A percentile compares a stretch with the other conserved stretches of the same genome.
Conservation (phyloP, 2,329 filamentous ascomycete genomes). For the Ramularia endophylla region DNA sequence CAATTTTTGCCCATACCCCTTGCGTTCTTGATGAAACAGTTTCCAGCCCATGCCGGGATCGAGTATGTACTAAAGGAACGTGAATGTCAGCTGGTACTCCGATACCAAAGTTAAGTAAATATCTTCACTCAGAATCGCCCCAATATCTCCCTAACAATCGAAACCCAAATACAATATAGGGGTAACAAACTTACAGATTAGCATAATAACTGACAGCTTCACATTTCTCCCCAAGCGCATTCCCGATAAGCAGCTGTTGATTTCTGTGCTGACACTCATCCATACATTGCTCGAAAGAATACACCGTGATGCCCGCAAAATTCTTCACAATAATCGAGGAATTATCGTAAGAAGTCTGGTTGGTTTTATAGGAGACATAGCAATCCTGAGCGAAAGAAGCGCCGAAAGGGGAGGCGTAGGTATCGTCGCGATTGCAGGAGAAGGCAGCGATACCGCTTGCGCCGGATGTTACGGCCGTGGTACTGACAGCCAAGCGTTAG, state of each 20-base stretch:
- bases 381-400: constrained; percentile 8
- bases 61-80: constrained; percentile 1
- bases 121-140: too few species aligned
- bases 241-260: constrained; percentile 6
- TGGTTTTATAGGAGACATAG: constrained; percentile 8
- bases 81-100: too few species aligned
- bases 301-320: constrained; percentile 7
- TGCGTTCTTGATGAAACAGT: constrained; percentile 9
- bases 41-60: constrained; percentile 8
- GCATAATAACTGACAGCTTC: constrained; percentile 7
- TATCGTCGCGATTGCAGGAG: constrained; percentile 1
- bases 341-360: constrained; percentile 9
- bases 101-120: too few species aligned
- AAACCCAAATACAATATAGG: too few species aligned
- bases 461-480: constrained; percentile 5
- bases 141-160: too few species aligned
- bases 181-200: constrained; percentile 2
- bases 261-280: constrained; percentile 8
- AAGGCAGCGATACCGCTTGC: constrained; percentile 6
- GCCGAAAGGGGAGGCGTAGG: constrained; percentile 8
- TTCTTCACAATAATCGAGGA: constrained; percentile 8
- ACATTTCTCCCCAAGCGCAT: constrained; percentile 5
- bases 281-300: constrained; percentile 7
- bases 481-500: neutral
- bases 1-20: constrained; percentile 8